Percentiles rank a stretch among this genome's conserved stretches.
phyloP scores from a whole-genome alignment of 2,329 filamentous ascomycete species.

The Hypocrella siamensis region DNA sequence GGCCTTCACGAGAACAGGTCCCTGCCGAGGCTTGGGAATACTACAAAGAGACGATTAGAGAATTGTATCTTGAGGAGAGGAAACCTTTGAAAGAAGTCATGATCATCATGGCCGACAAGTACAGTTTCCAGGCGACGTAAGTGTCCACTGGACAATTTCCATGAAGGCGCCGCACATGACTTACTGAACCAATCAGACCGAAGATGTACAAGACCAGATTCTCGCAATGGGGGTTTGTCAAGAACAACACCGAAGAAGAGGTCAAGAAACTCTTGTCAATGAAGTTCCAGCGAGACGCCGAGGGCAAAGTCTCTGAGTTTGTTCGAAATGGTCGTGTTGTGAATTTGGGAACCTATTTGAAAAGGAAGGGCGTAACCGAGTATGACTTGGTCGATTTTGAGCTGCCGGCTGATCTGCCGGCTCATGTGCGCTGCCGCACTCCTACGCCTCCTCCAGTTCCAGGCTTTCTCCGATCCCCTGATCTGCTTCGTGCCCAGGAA shows the following conservation, averaged over 20 bases:
- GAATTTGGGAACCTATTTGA: constrained; percentile 34
- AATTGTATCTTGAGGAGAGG: constrained; percentile 31
- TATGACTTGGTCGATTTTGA: constrained; percentile 34
- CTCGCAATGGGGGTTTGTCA: constrained; percentile 38
- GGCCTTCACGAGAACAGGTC: constrained; percentile 25
- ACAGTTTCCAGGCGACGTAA: constrained; percentile 33
- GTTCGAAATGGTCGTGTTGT: constrained; percentile 36
- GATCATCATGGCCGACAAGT: constrained; percentile 31
- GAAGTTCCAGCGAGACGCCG: constrained; percentile 35
- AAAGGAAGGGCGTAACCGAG: constrained; percentile 35
- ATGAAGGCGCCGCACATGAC: too few relatives aligned
- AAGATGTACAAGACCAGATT: constrained; percentile 42
- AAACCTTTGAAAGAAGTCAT: constrained; percentile 35
- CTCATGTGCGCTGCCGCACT: constrained; percentile 27
- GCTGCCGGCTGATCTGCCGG: constrained; percentile 23
- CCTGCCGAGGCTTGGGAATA: constrained; percentile 31
- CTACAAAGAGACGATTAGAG: constrained; percentile 28
- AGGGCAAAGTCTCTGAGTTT: constrained; percentile 36
- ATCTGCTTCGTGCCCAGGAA: constrained; percentile 27
- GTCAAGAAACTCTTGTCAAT: constrained; percentile 33
- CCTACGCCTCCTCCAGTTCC: constrained; percentile 26
- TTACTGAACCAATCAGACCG: constrained; percentile 18
- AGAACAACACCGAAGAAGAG: constrained; percentile 38
- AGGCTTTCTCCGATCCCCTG: constrained; percentile 24
- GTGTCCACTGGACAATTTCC: constrained; percentile 7